Base-by-base conservation (phyloP, 106 monocot species). In the Triglochin maritima region DNA sequence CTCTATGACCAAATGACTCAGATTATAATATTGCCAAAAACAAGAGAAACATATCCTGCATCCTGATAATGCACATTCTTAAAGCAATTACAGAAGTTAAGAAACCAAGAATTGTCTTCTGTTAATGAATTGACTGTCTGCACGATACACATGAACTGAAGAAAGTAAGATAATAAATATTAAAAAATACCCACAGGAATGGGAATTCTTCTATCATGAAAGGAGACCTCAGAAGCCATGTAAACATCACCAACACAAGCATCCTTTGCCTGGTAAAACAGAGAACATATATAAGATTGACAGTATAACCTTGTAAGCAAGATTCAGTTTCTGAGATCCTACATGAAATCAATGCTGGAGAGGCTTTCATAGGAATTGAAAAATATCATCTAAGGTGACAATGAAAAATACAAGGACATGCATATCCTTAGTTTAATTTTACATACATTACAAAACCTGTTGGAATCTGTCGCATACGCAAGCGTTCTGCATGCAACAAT, bases 161-260 rank as follows among this genome's bases (percentile, higher is more conserved):
- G 11, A 52, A 52, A 59, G 58, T 59, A 16, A 59, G 12, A 59
- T n/a, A 59, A 59, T 13, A 5, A 59, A 11, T 16, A n/a, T 59
- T 59, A 5, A 2, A 46, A 56, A 69, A 72, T 50, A 77, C 88
- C 78, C 67, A 93, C 93, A 8, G 93, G 93, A 61, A 93, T 89
- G 66, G 93, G 93, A 77, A 93, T 93, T 60, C 93, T 86, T 80
- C 93, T 74, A 45, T 93, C 93, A 77, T 93, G 93, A 69, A 93
- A 93, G 63, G 93, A 81, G 71, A 86, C 86, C 64, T 86, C 86
- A 44, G 93, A 84, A 17, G 80, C 82, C 63, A 93, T 5, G 68
- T 78, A 93, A 6, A 93, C 84, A 74, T 93, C 93, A 6, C 86
- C 85, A 76, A 93, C 44, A 54, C 69, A 67, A 72, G 88, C 93